Base-by-base conservation (phyloP, 129 eudicot genomes). In the Solidago caesia region DNA sequence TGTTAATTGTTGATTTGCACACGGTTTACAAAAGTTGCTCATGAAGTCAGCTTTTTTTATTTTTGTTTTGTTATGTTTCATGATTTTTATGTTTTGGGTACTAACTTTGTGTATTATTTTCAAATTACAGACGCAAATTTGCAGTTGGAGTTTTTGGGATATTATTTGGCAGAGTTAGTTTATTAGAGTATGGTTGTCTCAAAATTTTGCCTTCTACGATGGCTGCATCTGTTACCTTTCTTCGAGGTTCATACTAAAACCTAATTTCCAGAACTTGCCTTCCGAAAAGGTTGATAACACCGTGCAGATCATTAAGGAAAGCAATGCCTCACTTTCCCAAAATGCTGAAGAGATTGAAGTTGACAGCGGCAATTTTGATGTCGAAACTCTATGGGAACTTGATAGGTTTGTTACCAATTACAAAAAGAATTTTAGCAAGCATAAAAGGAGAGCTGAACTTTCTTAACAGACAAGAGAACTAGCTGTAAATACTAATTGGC, bases 311-410 rank as follows among this genome's bases (percentile, higher is more conserved):
- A 94, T 90, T 47, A 86, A 88, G 71, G 90, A 77, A 87, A 80
- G 91, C 68, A 94, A 76, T 73, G 61, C 97, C 10, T 76, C 92
- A 2, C 77, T 21, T 21, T 21, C 21, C 21, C 21, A 21, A 21
- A 21, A 21, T 21, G 21, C 21, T 43, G 82, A 75, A 82, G 81
- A 69, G 87, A 85, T 94, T 80, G 98, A 94, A 80, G 92, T 94
- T 64, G 98, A 94, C 52, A 90, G 90, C 43, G 97, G 90, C 72
- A 88, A 80, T 70, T 92, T 94, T 52, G 96, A 94, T 79, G 77
- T 91, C 3, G 98, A 94, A 82, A 94, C 98, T 21, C 86, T 94
- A 26, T 94, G 98, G 98, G 98, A 94, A 65, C 97, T 94, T 44
- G 98, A 94, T 82, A 80, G 98, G 78, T 90, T 88, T 82, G 96